Base-by-base conservation (phyloP, 768 basidiomycete genomes). In the Megacollybia marginata region DNA sequence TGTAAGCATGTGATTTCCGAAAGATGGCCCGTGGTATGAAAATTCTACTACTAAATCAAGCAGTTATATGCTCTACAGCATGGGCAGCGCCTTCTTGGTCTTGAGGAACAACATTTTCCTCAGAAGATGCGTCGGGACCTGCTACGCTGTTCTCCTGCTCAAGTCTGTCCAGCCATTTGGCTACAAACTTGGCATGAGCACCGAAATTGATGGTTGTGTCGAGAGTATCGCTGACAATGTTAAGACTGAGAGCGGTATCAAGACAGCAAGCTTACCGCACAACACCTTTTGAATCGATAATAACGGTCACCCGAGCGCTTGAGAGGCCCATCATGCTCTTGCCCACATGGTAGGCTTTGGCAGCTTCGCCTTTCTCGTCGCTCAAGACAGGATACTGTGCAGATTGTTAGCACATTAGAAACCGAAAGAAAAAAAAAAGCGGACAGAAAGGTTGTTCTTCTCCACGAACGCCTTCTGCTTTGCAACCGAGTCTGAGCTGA, bases 391-490 rank as follows among this genome's bases (percentile, higher is more conserved):
- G 88, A 65, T 86, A 92, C 85, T 88, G 52, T 31, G 6, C 11
- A 46, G 2, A 40, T 40, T 2, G 8, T 19, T 5, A 19, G 19
- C 38, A 16, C 38, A 4, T 7, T 15, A 8, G 38, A 15, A 28
- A 28, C 23, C 23, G 6, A 28, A 28, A 3, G 12, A 8, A 33
- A 32, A 42, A 16, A 19, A 64, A 75, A 62, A 58, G n/a, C n/a
- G n/a, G n/a, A 85, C 86, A 4, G 78, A 78, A 50, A 89, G 65
- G 44, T 80, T 76, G 51, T 88, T 59, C 55, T 83, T 80, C 55
- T 87, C 83, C 8, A 81, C 87, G 61, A 91, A 92, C 6, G 69
- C 58, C 64, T 83, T 83, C 65, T 92, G 86, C 56, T 83, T 83
- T 46, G 77, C 74, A 18, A 88, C 80, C 0, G 83, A 60, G 61